These are phyloP conservation scores for Globisporangium takayamanum DNA, from an alignment of 352 stramenopile species.

Conservation along the genomic window DNA sequence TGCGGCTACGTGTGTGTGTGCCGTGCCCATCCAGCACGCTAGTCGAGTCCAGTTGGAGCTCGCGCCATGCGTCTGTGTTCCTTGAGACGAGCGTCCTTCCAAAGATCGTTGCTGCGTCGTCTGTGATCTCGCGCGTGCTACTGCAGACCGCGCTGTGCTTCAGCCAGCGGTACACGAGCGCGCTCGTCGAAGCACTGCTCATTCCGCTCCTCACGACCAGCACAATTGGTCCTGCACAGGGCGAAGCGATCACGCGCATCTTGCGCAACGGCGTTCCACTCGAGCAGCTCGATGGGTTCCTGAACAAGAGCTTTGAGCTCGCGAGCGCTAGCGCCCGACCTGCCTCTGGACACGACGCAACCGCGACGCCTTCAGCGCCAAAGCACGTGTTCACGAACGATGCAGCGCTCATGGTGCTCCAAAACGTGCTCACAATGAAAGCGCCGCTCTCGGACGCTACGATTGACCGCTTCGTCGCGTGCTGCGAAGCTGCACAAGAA, in stretches of 20 bases:
- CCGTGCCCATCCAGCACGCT: conserved; percentile 24
- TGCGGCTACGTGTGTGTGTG: neutral
- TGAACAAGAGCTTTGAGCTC: conserved; percentile 24
- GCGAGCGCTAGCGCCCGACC: neutral
- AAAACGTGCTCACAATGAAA: conserved; percentile 65
- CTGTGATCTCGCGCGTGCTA: conserved; percentile 69
- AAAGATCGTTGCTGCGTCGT: conserved; percentile 44
- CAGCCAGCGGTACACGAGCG: conserved; percentile 31
- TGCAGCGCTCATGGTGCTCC: conserved; percentile 56
- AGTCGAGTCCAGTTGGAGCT: conserved; percentile 65
- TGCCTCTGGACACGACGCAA: conserved; percentile 9
- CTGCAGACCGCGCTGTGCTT: conserved; percentile 56
- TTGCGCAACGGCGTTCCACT: conserved; percentile 37
- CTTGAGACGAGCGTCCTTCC: conserved; percentile 48
- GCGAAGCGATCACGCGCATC: conserved; percentile 65
- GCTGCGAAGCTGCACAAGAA: conserved; percentile 42
- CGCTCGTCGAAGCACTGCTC: conserved; percentile 47
- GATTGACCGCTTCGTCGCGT: conserved; percentile 39
- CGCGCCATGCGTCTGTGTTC: conserved; percentile 55
- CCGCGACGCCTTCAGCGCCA: neutral
- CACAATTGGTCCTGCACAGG: conserved; percentile 39
- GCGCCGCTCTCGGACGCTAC: conserved; percentile 35
- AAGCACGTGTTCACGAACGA: conserved; percentile 54
- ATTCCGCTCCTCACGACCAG: conserved; percentile 37
- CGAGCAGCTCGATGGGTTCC: conserved; percentile 44